phyloP scores from a whole-genome alignment of 2,329 filamentous ascomycete genomes.

The Pezicula carpinea region DNA sequence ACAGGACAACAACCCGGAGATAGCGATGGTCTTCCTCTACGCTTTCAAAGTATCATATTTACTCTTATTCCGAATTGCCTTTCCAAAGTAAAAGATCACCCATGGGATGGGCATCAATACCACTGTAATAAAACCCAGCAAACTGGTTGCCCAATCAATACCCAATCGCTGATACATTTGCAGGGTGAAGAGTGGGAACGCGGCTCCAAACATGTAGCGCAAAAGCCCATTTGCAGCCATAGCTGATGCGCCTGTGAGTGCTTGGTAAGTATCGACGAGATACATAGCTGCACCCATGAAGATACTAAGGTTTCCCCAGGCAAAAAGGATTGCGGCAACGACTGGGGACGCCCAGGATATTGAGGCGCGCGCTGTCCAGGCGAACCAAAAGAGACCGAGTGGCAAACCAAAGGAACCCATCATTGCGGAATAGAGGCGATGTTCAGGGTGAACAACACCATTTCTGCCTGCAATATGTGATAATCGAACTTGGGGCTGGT shows the following conservation, averaged over 20 bases:
- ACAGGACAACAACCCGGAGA: no score
- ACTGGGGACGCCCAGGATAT: constrained; percentile 47
- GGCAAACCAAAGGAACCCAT: constrained; percentile 47
- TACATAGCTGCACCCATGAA: constrained; percentile 47
- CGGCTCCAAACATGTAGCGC: constrained; percentile 50
- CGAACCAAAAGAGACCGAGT: constrained; percentile 53
- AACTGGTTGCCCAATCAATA: constrained; percentile 35
- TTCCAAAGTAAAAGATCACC: constrained; percentile 46
- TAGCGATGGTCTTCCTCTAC: no score
- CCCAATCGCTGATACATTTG: constrained; percentile 40
- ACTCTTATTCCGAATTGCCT: constrained; percentile 12
- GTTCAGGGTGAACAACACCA: constrained; percentile 41
- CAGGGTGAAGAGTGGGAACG: constrained; percentile 57
- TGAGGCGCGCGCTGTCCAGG: constrained; percentile 43
- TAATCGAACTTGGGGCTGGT: constrained; percentile 23
- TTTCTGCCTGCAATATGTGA: constrained; percentile 7
- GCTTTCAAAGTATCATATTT: constrained; percentile 5
- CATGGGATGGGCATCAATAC: constrained; percentile 47
- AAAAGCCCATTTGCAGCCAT: constrained; percentile 55
- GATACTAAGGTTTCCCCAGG: constrained; percentile 53
- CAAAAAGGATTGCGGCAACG: constrained; percentile 47
- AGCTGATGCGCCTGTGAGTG: constrained; percentile 51
- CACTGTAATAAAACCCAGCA: constrained; percentile 38
- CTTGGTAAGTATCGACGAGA: constrained; percentile 50
- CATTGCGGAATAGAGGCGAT: constrained; percentile 55